Evolutionary conservation across 164 flowering plant genomes (phyloP).

Genomic region (Vitis rotundifolia): DNA sequence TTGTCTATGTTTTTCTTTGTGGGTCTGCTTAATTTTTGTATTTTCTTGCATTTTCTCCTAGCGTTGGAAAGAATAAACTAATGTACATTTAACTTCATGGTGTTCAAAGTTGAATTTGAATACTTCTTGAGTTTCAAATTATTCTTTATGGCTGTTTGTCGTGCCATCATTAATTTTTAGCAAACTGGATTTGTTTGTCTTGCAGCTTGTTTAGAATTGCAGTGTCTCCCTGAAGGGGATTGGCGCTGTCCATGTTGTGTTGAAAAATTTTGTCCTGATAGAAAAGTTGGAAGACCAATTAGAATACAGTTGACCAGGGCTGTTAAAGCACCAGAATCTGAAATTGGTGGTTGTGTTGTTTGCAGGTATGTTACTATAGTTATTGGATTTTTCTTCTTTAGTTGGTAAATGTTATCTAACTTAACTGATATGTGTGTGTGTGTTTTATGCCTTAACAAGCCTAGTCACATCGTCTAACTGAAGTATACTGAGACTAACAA

Average conservation of each 20-base stretch:
- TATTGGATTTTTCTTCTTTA: not conserved
- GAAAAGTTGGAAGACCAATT: conserved; percentile 41
- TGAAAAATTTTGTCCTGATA: conserved; percentile 38
- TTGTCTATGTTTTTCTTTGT: no score
- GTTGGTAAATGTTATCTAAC: not conserved
- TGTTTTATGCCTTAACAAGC: not conserved
- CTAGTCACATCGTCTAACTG: no score
- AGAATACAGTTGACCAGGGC: conserved; percentile 58
- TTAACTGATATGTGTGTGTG: no score
- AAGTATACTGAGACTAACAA: no score
- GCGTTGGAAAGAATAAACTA: no score
- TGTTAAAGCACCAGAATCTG: conserved; percentile 70
- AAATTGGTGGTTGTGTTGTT: conserved; percentile 83
- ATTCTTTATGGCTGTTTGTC: conserved; percentile 1
- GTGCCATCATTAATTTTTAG: not conserved
- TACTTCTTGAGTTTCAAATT: not conserved
- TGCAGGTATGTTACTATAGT: conserved; percentile 59
- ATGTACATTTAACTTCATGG: no score
- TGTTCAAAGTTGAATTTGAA: no score
- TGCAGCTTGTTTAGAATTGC: conserved; percentile 76
- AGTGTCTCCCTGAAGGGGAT: conserved; percentile 40
- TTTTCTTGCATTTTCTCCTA: no score
- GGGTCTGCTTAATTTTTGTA: no score
- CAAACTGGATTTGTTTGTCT: conserved; percentile 8
- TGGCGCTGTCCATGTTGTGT: conserved; percentile 76